Evolutionary conservation across 169 alveolate species (phyloP).

Genomic region (Toxoplasma gondii): DNA sequence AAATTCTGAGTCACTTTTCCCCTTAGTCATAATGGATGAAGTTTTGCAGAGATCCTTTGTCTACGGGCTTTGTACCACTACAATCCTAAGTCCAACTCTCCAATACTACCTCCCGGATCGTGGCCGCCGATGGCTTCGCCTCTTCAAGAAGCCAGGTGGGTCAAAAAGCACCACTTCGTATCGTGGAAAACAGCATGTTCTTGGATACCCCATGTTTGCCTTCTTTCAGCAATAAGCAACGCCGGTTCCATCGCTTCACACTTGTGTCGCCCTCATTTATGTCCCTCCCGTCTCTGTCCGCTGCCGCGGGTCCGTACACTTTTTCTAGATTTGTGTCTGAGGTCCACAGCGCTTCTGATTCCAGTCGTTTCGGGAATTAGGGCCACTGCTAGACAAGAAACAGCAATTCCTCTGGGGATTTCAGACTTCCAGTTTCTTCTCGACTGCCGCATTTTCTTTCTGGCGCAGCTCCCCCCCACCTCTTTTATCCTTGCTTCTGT

Average conservation of each 20-base stretch:
- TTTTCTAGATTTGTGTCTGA: no score
- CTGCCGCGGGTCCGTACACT: background rate
- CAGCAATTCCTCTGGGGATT: no score
- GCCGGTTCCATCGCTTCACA: no score
- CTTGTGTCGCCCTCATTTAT: background rate
- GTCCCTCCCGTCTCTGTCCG: background rate
- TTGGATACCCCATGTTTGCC: no score
- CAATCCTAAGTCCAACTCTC: background rate
- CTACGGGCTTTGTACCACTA: background rate
- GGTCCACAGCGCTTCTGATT: no score
- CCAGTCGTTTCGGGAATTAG: no score
- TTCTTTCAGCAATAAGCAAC: no score
- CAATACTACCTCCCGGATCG: background rate
- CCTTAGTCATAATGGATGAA: background rate
- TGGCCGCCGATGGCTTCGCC: background rate
- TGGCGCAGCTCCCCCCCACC: no score
- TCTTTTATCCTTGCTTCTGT: no score
- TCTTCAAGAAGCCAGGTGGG: constrained; percentile 30
- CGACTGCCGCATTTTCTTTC: no score
- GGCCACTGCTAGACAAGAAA: no score
- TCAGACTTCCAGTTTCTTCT: no score
- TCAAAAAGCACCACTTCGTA: background rate
- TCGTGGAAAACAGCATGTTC: background rate
- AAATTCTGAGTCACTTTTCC: background rate
- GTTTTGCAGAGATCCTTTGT: background rate